Evolutionary conservation across 495 filamentous ascomycete species (phyloP), one percentile per base, ranked within the genome.

Genomic region (Lasiosphaeria ovina): DNA sequence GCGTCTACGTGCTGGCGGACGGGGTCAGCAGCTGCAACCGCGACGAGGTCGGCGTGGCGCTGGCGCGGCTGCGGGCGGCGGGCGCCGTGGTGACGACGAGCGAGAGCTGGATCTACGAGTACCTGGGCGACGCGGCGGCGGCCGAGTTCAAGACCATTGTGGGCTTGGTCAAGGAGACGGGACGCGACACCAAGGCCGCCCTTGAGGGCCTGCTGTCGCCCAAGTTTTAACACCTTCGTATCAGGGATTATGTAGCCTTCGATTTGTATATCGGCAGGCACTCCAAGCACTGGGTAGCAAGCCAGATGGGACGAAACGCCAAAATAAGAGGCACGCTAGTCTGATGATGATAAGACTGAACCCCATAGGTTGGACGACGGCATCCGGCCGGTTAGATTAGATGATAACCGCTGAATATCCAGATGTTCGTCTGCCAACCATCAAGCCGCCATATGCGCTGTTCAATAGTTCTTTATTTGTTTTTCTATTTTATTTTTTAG

Each of bases 81-180:
- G 93, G 93, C 0, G 93, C 86, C 40, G 76, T 85, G 11, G 83
- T 98, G 14, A 96, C 92, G 51, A 91, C 87, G 50, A 95, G 90
- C 74, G 94, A 98, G 85, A 89, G 90, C 72, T 89, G 87, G 75
- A 63, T 98, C 62, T 98, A 94, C 78, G 93, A 98, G 80, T 88
- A 86, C 69, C 84, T 98, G 86, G 90, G 91, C 17, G 92, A 97
- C 81, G 89, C 94, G 16, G 79, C 69, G 4, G 88, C 89, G 67
- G 72, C 78, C 6, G 85, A 90, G 84, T 96, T 98, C 69, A 85
- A 80, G 74, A 76, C 72, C 38, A 80, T 97, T 52, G 87, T 86
- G 62, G 79, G 76, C 62, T 62, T 97, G 62, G 88, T 98, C 3
- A 97, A 91, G 85, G 90, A 90, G 70, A 86, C 79, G 14, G 83